Evolutionary conservation across 345 rosid genomes (phyloP), one percentile per base, ranked within the genome.

Genomic region (Citrus cavaleriei): DNA sequence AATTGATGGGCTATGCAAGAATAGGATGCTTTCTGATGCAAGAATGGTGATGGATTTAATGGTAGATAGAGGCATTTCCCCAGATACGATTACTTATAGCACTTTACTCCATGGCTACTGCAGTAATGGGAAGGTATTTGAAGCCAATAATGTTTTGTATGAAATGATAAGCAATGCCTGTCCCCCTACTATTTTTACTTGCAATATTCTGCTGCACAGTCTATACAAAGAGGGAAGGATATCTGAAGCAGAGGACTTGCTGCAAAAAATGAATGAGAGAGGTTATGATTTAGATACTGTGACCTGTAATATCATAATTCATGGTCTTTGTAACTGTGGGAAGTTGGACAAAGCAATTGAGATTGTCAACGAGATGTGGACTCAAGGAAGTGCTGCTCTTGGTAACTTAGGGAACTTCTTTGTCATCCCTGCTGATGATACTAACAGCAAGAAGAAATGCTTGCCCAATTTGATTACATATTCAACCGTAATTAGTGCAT

Each of bases 371-470:
- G 94, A 86, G 69, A 89, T 96, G 98, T 93, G 95, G 89, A 88
- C 79, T 55, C 90, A 90, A 74, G 98, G 98, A 87, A 91, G 92
- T 84, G 97, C 97, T 80, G 98, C 97, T 85, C 93, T 96, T 80
- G 97, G 92, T 72, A 90, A 87, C 79, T 68, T 94, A 80, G 97
- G 98, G 37, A 93, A 90, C 85, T 90, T 95, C 46, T 91, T 84
- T 85, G 81, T 91, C 38, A 89, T 90, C 81, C 89, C 93, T 57
- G 93, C 91, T 74, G 94, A 93, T 85, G 91, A 85, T 65, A 84
- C 85, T 84, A 79, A 81, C 81, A 77, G 78, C 24, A 79, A 84
- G 82, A 94, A 85, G 77, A 92, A 86, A 84, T 96, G 99, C 80
- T 71, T 78, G 77, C 98, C 98, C 46, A 91, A 96, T 83, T 82